Conservation (phyloP, 2,329 filamentous ascomycete genomes). For the Phialophora chinensis region DNA sequence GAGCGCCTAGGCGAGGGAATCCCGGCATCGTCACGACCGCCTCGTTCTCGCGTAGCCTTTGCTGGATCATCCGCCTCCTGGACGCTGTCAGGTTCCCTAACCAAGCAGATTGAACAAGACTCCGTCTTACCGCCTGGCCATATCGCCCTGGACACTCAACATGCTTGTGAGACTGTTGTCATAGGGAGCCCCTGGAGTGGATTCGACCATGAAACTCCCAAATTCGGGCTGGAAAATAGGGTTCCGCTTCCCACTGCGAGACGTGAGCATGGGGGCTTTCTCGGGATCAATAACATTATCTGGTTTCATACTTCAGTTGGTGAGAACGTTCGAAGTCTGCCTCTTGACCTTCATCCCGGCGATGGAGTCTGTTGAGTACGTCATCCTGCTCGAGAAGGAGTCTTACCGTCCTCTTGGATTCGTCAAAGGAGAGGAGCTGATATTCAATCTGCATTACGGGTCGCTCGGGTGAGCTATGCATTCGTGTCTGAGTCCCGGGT, state of each 20-base stretch:
- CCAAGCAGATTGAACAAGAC: neutral
- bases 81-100: constrained; percentile 59
- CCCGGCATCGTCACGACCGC: constrained; percentile 70
- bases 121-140: constrained; percentile 91
- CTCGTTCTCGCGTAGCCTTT: constrained; percentile 48
- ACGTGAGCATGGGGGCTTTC: neutral
- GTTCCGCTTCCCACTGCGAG: neutral
- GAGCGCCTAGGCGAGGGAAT: constrained; percentile 86
- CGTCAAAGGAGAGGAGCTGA: constrained; percentile 83
- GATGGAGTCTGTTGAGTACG: constrained; percentile 76
- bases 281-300: neutral
- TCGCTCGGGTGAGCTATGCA: constrained; percentile 6
- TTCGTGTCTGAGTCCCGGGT: neutral
- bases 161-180: constrained; percentile 86
- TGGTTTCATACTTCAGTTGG: neutral
- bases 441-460: constrained; percentile 77
- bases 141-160: constrained; percentile 89
- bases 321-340: constrained; percentile 44
- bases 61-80: constrained; percentile 82
- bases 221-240: constrained; percentile 95
- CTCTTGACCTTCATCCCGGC: constrained; percentile 56
- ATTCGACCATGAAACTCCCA: constrained; percentile 95
- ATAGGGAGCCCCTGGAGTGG: constrained; percentile 92
- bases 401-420: constrained; percentile 75
- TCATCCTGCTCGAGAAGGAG: constrained; percentile 89